A percentile compares a stretch with the other conserved stretches of the same genome.
Evolutionary conservation across 2,329 filamentous ascomycete genomes (phyloP).

Genomic region (Aureobasidium sp.): DNA sequence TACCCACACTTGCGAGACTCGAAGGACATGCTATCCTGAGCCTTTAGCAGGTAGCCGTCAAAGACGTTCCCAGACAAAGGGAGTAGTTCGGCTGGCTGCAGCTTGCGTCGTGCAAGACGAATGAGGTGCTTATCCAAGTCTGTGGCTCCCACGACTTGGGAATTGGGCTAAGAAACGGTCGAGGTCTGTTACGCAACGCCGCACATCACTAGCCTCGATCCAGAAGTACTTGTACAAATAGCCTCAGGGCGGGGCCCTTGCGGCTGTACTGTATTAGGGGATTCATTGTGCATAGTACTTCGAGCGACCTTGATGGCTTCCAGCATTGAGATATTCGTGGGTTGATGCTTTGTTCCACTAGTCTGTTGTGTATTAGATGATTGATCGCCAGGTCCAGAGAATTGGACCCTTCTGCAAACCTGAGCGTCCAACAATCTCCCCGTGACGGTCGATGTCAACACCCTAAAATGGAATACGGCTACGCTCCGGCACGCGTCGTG

Average conservation of each 20-base stretch:
- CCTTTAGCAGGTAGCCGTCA: background rate
- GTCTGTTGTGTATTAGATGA: background rate
- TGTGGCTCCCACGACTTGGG: conserved; percentile 1
- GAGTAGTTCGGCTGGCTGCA: background rate
- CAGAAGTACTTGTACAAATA: background rate
- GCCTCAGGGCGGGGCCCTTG: background rate
- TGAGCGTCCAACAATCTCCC: background rate
- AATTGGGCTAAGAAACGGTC: background rate
- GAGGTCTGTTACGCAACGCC: background rate
- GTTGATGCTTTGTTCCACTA: background rate
- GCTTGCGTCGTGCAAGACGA: conserved; percentile 8
- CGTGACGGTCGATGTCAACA: background rate
- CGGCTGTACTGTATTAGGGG: background rate
- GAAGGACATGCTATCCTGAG: background rate
- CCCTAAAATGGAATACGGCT: background rate
- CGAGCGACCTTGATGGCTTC: background rate
- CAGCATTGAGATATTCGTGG: background rate
- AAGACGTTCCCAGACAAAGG: conserved; percentile 6
- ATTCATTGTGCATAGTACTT: background rate
- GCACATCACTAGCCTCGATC: conserved; percentile 6
- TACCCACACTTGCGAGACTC: background rate
- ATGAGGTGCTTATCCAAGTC: conserved; percentile 1
- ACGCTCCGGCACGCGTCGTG: background rate
- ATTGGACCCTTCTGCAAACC: background rate
- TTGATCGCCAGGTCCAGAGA: background rate